Conservation (phyloP, 768 basidiomycete genomes). For the Termitomyces sp. region DNA sequence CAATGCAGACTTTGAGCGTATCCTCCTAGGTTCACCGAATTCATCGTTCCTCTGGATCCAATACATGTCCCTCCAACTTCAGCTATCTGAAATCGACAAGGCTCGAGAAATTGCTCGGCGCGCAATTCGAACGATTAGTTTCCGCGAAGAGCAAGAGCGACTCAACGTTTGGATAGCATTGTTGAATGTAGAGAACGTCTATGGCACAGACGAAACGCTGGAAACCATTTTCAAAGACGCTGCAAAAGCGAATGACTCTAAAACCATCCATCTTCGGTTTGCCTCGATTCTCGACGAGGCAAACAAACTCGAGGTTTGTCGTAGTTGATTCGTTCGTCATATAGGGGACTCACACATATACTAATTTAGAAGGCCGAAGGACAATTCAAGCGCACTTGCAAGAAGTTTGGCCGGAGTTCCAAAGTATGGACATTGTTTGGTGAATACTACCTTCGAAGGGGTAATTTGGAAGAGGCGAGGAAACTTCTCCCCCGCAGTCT, state of each 20-base stretch:
- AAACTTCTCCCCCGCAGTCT: conserved; percentile 83
- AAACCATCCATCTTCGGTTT: conserved; percentile 82
- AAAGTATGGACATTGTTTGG: conserved; percentile 92
- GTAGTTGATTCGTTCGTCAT: background rate
- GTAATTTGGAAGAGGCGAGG: conserved; percentile 75
- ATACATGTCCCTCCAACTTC: conserved; percentile 98
- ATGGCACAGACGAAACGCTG: conserved; percentile 79
- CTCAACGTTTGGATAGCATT: conserved; percentile 97
- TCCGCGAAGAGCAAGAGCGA: conserved; percentile 94
- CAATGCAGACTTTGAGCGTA: conserved; percentile 90
- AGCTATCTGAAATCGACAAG: conserved; percentile 94
- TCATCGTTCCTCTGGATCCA: conserved; percentile 99
- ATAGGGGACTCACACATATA: background rate
- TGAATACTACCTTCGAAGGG: conserved; percentile 75
- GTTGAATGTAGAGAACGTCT: conserved; percentile 90
- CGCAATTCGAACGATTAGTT: conserved; percentile 84
- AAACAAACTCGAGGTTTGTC: conserved; percentile 63
- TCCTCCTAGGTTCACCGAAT: conserved; percentile 90
- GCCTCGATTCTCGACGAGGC: conserved; percentile 83
- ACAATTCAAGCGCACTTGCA: conserved; percentile 80
- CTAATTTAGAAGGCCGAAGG: conserved; percentile 81
- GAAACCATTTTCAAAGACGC: conserved; percentile 90
- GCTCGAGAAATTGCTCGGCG: conserved; percentile 84
- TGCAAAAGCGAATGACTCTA: conserved; percentile 85
- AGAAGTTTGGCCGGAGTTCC: conserved; percentile 92